Conservation (phyloP, 2,329 filamentous ascomycete species). For the Cytospora chrysosperma region DNA sequence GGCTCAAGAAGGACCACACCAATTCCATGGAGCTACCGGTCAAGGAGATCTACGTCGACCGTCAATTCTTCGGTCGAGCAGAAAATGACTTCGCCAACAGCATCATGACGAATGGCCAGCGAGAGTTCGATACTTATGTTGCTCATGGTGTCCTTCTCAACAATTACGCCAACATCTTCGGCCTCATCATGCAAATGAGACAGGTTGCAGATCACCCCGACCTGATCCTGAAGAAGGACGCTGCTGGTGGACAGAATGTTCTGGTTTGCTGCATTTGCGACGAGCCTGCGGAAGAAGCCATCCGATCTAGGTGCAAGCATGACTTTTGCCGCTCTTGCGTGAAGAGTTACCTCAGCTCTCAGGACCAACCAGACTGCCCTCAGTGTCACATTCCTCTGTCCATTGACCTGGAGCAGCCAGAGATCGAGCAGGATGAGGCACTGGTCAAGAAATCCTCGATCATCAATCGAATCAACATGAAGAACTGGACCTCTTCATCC, state of each 20-base stretch:
- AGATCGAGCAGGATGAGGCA: slow-evolving; percentile 87
- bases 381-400: slow-evolving; percentile 85
- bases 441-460: slow-evolving; percentile 93
- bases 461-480: slow-evolving; percentile 98
- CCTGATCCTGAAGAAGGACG: slow-evolving; percentile 84
- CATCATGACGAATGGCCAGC: slow-evolving; percentile 88
- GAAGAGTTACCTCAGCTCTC: slow-evolving; percentile 76
- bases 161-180: slow-evolving; percentile 99
- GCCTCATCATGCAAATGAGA: slow-evolving; percentile 98
- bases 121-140: slow-evolving; percentile 94
- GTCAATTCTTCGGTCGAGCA: slow-evolving; percentile 94
- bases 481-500: slow-evolving; percentile 96
- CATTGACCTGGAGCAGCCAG: slow-evolving; percentile 92
- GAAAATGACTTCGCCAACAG: slow-evolving; percentile 94
- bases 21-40: slow-evolving; percentile 94
- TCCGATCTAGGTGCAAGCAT: slow-evolving; percentile 88
- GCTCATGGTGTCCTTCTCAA: slow-evolving; percentile 90
- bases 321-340: slow-evolving; percentile 86
- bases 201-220: slow-evolving; percentile 97
- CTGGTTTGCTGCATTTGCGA: slow-evolving; percentile 94
- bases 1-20: slow-evolving; percentile 90
- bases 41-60: slow-evolving; percentile 88
- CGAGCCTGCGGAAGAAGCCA: slow-evolving; percentile 90
- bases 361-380: slow-evolving; percentile 78
- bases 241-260: slow-evolving; percentile 83